Conservation (phyloP, 495 filamentous ascomycete species). For the Choiromyces venosus region DNA sequence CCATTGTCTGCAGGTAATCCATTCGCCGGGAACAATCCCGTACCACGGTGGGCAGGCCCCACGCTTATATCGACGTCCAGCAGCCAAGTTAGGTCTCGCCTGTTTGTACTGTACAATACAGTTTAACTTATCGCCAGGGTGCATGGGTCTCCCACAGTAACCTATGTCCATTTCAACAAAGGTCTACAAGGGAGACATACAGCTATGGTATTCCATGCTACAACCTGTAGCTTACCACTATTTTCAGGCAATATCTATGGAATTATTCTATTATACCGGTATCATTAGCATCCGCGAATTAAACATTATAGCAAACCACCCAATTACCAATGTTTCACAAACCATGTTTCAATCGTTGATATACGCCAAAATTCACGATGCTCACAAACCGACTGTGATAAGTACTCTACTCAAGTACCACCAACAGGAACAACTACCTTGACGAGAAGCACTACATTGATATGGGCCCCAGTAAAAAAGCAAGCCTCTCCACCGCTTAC, state of each 20-base stretch:
- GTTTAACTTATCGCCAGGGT: not conserved
- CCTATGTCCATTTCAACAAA: not conserved
- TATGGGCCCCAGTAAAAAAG: not conserved
- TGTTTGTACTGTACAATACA: not conserved
- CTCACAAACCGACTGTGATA: not conserved
- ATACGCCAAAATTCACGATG: slow-evolving; percentile 2
- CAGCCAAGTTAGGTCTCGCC: not conserved
- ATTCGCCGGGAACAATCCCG: not conserved
- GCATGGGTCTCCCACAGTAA: not conserved
- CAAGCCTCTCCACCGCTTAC: not conserved
- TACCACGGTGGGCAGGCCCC: not conserved
- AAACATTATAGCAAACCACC: not conserved
- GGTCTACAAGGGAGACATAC: not conserved
- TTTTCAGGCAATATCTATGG: not conserved
- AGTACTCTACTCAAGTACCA: not conserved
- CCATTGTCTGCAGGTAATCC: not conserved
- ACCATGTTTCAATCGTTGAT: not conserved
- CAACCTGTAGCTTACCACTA: not conserved
- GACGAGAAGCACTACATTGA: not conserved
- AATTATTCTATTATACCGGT: not conserved
- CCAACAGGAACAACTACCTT: not conserved
- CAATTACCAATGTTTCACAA: not conserved
- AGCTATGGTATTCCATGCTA: not conserved
- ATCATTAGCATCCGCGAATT: not conserved
- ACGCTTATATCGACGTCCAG: slow-evolving; percentile 5